Conservation (phyloP, 768 basidiomycete species). For the Mycena albidolilacea region DNA sequence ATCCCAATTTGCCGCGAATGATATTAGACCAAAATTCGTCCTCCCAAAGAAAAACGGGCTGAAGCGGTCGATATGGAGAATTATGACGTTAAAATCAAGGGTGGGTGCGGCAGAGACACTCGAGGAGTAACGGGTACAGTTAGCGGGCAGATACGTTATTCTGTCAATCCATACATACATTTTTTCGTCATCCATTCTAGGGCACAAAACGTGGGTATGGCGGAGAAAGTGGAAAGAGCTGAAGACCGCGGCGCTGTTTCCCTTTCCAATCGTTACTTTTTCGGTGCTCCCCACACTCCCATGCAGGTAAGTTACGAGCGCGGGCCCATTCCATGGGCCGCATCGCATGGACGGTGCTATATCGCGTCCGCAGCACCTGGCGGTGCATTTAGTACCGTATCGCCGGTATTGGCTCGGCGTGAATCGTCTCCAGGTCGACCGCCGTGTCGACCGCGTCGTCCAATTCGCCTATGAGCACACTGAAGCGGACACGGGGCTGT, state of each 20-base stretch:
- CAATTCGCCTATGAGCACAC: conserved; percentile 87
- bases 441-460: conserved; percentile 87
- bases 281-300: conserved; percentile 8
- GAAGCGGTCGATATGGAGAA: conserved; percentile 13
- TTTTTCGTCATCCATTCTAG: conserved; percentile 18
- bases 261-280: conserved; percentile 4
- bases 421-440: conserved; percentile 81
- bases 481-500: conserved; percentile 40
- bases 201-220: conserved; percentile 29
- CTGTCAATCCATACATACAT: conserved; percentile 35
- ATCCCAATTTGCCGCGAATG: too few species aligned
- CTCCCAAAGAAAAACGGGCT: background rate
- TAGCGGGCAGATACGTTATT: conserved; percentile 15
- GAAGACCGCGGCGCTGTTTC: conserved; percentile 4
- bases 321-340: background rate
- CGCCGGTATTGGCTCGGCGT: conserved; percentile 89
- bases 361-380: conserved; percentile 4
- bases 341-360: background rate
- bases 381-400: conserved; percentile 75
- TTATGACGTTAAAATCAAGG: background rate
- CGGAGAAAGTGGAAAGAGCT: conserved; percentile 10
- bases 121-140: conserved; percentile 15
- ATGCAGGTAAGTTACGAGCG: background rate
- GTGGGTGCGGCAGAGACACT: conserved; percentile 3
- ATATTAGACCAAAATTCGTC: background rate